phyloP scores from a whole-genome alignment of 768 basidiomycete species.

The Porpolomopsis calyptriformis region DNA sequence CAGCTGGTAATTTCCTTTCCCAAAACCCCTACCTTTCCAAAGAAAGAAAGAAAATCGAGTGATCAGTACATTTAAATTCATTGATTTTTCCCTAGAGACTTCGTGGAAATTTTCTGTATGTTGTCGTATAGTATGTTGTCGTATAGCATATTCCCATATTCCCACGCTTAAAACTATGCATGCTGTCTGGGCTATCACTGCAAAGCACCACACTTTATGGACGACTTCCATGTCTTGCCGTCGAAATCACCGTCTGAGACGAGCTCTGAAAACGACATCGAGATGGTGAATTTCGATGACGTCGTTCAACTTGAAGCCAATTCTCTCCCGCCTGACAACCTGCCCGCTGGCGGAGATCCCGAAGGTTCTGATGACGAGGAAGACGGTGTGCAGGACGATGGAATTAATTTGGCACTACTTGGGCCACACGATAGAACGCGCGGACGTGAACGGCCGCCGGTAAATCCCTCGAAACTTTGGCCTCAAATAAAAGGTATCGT shows the following conservation, averaged over 20 bases:
- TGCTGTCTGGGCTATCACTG: no score
- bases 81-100: no score
- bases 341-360: background rate
- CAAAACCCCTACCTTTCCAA: no score
- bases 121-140: no score
- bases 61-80: no score
- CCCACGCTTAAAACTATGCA: background rate
- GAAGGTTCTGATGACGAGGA: constrained; percentile 26
- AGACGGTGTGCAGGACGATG: constrained; percentile 21
- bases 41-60: no score
- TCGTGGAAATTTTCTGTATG: no score
- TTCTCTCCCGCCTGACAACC: background rate
- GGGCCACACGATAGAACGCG: constrained; percentile 20
- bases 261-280: constrained; percentile 1
- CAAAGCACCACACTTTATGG: no score
- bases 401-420: constrained; percentile 37
- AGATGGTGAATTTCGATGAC: constrained; percentile 3
- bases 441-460: constrained; percentile 16
- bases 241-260: constrained; percentile 2
- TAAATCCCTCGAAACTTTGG: constrained; percentile 28
- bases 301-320: background rate
- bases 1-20: no score
- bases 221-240: background rate
- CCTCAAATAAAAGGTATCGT: constrained; percentile 51
- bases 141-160: no score